Evolutionary conservation across 192 early-diverging fungal genomes (phyloP).

Genomic region (Linnemannia hyalina): DNA sequence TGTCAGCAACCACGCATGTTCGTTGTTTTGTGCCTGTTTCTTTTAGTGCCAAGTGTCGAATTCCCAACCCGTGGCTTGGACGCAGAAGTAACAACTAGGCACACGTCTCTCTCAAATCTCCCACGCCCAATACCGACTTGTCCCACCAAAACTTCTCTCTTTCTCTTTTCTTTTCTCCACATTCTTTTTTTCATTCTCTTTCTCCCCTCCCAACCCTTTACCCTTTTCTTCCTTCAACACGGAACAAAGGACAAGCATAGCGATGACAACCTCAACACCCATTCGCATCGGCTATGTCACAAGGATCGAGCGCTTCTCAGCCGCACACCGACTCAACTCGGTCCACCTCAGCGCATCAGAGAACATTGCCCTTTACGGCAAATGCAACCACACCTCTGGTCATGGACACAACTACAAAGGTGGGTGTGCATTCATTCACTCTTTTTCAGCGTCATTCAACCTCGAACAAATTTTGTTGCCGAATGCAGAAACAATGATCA

Average conservation of each 20-base stretch:
- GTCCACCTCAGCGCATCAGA: constrained; percentile 77
- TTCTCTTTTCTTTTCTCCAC: no score
- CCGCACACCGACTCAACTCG: constrained; percentile 91
- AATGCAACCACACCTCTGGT: constrained; percentile 87
- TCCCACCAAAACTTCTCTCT: not conserved
- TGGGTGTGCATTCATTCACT: constrained; percentile 26
- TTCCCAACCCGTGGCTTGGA: not conserved
- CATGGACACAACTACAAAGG: constrained; percentile 95
- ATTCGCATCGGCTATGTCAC: constrained; percentile 77
- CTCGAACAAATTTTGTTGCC: not conserved
- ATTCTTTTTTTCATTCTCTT: not conserved
- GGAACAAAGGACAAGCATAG: constrained; percentile 1
- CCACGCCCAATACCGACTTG: not conserved
- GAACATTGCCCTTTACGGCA: constrained; percentile 84
- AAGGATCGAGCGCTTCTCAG: constrained; percentile 85
- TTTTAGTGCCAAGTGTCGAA: not conserved
- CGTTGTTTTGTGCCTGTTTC: not conserved
- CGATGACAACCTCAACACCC: constrained; percentile 41
- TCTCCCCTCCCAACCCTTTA: not conserved
- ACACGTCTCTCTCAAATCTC: not conserved
- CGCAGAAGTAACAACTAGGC: not conserved
- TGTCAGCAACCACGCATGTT: not conserved
- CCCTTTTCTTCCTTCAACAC: constrained; percentile 6
- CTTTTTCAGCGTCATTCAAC: not conserved
- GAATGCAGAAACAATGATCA: not conserved